These are phyloP conservation scores for Mucor ambiguus DNA, from an alignment of 371 early-diverging fungal species.

Conservation along the genomic window DNA sequence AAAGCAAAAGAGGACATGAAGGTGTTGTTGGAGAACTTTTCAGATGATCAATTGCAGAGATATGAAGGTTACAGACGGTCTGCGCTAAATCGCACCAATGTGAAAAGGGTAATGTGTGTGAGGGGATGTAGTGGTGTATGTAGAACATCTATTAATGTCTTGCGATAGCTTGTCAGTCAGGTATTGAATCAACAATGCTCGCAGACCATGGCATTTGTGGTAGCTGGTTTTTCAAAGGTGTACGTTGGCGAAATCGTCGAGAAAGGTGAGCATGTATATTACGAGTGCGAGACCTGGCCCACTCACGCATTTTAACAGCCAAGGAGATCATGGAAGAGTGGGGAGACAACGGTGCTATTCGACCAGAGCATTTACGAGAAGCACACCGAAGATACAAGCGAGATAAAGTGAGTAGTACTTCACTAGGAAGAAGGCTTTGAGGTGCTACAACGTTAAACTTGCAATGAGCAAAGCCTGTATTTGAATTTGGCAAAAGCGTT, in stretches of 20 bases:
- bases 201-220: conserved; percentile 87
- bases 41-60: conserved; percentile 80
- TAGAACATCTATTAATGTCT: no score
- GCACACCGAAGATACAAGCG: conserved; percentile 84
- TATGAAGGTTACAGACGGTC: conserved; percentile 92
- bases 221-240: conserved; percentile 94
- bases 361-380: conserved; percentile 90
- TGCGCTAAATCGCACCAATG: conserved; percentile 80
- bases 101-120: conserved; percentile 71
- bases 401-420: conserved; percentile 24
- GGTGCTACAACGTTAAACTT: no score
- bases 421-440: conserved; percentile 24
- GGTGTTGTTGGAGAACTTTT: conserved; percentile 78
- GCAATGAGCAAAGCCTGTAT: no score
- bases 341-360: conserved; percentile 68
- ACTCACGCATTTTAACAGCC: conserved; percentile 37
- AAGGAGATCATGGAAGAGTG: conserved; percentile 72
- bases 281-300: neutral
- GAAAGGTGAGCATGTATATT: conserved; percentile 54
- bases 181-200: conserved; percentile 86
- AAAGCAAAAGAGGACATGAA: conserved; percentile 56
- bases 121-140: no score
- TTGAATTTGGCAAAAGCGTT: no score
- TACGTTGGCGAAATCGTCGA: conserved; percentile 97
- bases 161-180: conserved; percentile 59